A percentile compares a stretch with the other conserved stretches of the same genome.
Evolutionary conservation across 106 monocot genomes (phyloP).

Genomic region (Phalaenopsis equestris): DNA sequence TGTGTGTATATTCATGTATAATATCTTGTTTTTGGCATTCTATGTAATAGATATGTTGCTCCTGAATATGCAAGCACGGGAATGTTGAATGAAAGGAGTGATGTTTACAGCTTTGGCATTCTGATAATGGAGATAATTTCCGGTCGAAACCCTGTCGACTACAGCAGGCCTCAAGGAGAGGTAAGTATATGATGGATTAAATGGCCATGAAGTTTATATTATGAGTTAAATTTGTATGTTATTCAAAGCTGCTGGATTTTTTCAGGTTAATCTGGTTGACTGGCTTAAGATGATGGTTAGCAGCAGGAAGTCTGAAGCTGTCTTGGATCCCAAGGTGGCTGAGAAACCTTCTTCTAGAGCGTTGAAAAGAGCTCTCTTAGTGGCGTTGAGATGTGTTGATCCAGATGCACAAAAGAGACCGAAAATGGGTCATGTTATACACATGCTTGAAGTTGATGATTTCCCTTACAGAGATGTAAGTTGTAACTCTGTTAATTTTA

Average conservation of each 20-base stretch:
- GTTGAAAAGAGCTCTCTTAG: constrained; percentile 64
- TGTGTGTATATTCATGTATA: not conserved
- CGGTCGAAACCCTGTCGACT: constrained; percentile 76
- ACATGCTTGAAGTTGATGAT: constrained; percentile 93
- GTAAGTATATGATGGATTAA: constrained; percentile 20
- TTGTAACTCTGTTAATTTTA: not conserved
- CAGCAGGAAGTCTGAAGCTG: constrained; percentile 71
- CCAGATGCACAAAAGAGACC: constrained; percentile 83
- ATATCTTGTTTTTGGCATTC: not conserved
- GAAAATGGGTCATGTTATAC: constrained; percentile 81
- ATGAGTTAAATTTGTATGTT: not conserved
- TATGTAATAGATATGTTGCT: constrained; percentile 65
- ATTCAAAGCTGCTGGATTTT: not conserved
- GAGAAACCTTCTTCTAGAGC: constrained; percentile 74
- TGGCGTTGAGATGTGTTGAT: constrained; percentile 76
- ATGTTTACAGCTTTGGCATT: constrained; percentile 91
- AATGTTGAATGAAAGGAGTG: constrained; percentile 90
- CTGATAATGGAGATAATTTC: constrained; percentile 93
- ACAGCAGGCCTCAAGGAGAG: constrained; percentile 79
- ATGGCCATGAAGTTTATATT: not conserved
- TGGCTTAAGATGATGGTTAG: constrained; percentile 85
- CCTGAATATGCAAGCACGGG: constrained; percentile 89
- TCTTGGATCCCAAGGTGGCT: constrained; percentile 73
- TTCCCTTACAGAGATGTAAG: constrained; percentile 83
- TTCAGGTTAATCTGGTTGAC: constrained; percentile 81